These are phyloP conservation scores for Lentinula raphanica DNA, from an alignment of 768 basidiomycete species.

Conservation along the genomic window DNA sequence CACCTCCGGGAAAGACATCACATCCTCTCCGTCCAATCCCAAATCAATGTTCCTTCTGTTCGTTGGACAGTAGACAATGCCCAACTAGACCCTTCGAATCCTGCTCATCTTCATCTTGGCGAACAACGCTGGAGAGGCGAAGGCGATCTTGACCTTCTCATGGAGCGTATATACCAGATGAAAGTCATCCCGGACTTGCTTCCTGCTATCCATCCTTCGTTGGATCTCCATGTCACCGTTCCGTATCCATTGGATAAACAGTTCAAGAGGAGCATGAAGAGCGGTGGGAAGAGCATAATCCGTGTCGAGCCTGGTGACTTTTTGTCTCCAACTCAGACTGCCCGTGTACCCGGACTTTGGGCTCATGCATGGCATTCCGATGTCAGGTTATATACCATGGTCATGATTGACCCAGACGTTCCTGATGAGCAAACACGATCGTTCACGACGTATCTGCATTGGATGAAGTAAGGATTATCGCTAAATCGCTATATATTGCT, in stretches of 20 bases:
- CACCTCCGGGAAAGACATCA: slow-evolving; percentile 42
- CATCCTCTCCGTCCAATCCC: slow-evolving; percentile 72
- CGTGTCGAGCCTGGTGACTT: slow-evolving; percentile 69
- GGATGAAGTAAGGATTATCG: slow-evolving; percentile 68
- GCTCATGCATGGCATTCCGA: slow-evolving; percentile 81
- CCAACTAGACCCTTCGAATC: slow-evolving; percentile 66
- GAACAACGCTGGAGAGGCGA: slow-evolving; percentile 85
- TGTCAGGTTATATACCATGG: slow-evolving; percentile 75
- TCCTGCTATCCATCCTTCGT: slow-evolving; percentile 59
- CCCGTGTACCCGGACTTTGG: slow-evolving; percentile 20
- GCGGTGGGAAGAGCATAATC: slow-evolving; percentile 26
- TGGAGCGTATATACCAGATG: slow-evolving; percentile 93
- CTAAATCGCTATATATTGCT: slow-evolving; percentile 7
- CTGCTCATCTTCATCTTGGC: slow-evolving; percentile 71
- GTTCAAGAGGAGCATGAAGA: slow-evolving; percentile 10
- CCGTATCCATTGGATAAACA: slow-evolving; percentile 26
- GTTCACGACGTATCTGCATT: slow-evolving; percentile 76
- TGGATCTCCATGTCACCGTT: slow-evolving; percentile 68
- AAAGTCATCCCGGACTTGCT: slow-evolving; percentile 84
- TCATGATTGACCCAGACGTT: slow-evolving; percentile 91
- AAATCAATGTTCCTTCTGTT: slow-evolving; percentile 78
- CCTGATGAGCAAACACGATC: slow-evolving; percentile 65
- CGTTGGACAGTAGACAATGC: slow-evolving; percentile 76
- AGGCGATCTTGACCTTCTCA: slow-evolving; percentile 82
- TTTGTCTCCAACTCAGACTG: slow-evolving; percentile 22